These are phyloP conservation scores for Teratosphaeria gauchensis DNA, from an alignment of 2,329 filamentous ascomycete species.

Conservation along the genomic window DNA sequence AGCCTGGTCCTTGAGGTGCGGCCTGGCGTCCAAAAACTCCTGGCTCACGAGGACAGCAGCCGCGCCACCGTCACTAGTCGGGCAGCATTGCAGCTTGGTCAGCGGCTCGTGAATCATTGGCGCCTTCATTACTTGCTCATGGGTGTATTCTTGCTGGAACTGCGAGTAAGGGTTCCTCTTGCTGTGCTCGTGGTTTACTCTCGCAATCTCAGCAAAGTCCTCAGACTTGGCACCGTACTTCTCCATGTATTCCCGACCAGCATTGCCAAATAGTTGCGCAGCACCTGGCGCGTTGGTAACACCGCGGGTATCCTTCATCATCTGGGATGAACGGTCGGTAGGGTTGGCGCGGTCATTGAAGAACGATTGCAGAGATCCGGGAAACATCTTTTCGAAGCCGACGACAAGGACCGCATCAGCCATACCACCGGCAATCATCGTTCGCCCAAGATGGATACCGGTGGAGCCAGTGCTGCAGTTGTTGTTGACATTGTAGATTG, in stretches of 20 bases:
- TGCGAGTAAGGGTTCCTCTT: slow-evolving; percentile 95
- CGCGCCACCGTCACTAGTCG: slow-evolving; percentile 85
- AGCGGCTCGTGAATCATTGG: slow-evolving; percentile 76
- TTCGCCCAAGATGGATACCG: slow-evolving; percentile 73
- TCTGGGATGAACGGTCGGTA: slow-evolving; percentile 58
- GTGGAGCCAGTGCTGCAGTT: slow-evolving; percentile 96
- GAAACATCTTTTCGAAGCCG: slow-evolving; percentile 97
- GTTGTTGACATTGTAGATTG: slow-evolving; percentile 98
- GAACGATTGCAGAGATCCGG: slow-evolving; percentile 71
- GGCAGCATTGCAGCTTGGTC: slow-evolving; percentile 97
- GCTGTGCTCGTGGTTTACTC: slow-evolving; percentile 87
- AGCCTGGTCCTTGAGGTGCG: slow-evolving; percentile 73
- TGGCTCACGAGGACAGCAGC: slow-evolving; percentile 84
- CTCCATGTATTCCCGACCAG: slow-evolving; percentile 88
- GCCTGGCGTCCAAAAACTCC: slow-evolving; percentile 74
- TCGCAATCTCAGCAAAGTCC: slow-evolving; percentile 91
- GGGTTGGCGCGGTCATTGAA: slow-evolving; percentile 82
- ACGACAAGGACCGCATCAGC: slow-evolving; percentile 66
- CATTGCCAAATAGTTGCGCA: slow-evolving; percentile 93
- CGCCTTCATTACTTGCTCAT: slow-evolving; percentile 67
- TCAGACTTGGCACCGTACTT: slow-evolving; percentile 72
- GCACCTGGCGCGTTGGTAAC: slow-evolving; percentile 73
- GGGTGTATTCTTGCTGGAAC: slow-evolving; percentile 84
- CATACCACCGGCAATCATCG: slow-evolving; percentile 66
- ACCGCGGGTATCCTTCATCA: slow-evolving; percentile 78